Base-by-base conservation (phyloP, 345 rosid genomes). In the Turritis glabra region DNA sequence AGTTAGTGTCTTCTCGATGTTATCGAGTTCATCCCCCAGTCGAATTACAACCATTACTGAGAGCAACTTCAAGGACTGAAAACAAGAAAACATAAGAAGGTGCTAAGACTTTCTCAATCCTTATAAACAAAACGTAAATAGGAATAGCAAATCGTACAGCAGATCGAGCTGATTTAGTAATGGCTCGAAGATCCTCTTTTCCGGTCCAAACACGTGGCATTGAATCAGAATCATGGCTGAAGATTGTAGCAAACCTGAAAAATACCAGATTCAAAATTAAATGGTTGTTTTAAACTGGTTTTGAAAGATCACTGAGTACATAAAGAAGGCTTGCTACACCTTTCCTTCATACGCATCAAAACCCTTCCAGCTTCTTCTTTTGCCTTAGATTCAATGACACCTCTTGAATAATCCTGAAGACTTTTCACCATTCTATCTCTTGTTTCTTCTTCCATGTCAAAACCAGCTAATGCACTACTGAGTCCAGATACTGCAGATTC, bases 141-240 rank as follows among this genome's bases (percentile, higher is more conserved):
- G 17, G 1, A 11, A 44, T 38, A 63, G 54, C 44, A 32, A 14
- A 59, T 15, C 92, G 14, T 86, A 95, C 99, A 17, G 86, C 85
- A 21, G 89, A 85, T 73, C 97, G 89, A 76, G 97, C 96, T 69
- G 83, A 67, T 85, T 87, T 92, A 30, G 97, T 95, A 56, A 95
- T 95, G 18, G 91, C 90, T 73, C 97, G 89, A 81, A 95, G 85
- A 76, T 95, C 96, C 77, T 95, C 97, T 5, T 89, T 92, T 72
- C 99, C 97, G 0, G 92, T 91, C 99, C 99, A 95, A 80, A 95
- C 84, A 23, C 99, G 92, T 6, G 99, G 96, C 92, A 95, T 90
- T 56, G 99, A 95, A 71, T 95, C 99, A 56, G 93, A 79, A 82
- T 92, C 99, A 64, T 88, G 91, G 82, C 93, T 86, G 41, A 95